A percentile compares a stretch with the other conserved stretches of the same genome.
Evolutionary conservation across 441 rosid genomes (phyloP).

Genomic region (Erysimum cheiri): DNA sequence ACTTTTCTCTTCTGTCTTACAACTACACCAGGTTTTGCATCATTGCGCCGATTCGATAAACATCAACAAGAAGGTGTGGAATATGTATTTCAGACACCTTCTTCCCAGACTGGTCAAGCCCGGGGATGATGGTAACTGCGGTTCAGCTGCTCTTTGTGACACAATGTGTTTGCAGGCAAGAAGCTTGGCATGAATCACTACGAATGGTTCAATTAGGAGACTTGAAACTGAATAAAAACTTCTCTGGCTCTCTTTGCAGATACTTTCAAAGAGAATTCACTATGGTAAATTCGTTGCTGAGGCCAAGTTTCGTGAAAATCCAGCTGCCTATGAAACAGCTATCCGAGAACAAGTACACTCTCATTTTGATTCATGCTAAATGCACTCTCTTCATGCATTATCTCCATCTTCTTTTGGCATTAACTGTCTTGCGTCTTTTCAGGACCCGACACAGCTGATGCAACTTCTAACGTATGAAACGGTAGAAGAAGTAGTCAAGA

Average conservation of each 20-base stretch:
- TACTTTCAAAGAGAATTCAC: constrained; percentile 88
- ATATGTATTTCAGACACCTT: constrained; percentile 79
- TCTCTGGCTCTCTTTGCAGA: constrained; percentile 51
- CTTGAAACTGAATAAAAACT: not conserved
- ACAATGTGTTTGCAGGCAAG: constrained; percentile 86
- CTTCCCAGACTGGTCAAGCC: constrained; percentile 75
- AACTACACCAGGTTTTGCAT: constrained; percentile 70
- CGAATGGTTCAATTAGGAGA: not conserved
- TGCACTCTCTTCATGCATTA: not conserved
- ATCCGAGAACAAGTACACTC: constrained; percentile 67
- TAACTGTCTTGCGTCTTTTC: constrained; percentile 34
- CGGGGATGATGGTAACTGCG: constrained; percentile 89
- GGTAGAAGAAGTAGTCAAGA: constrained; percentile 73
- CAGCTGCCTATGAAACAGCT: constrained; percentile 63
- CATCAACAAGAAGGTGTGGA: constrained; percentile 79
- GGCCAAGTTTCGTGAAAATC: constrained; percentile 75
- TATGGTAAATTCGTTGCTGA: constrained; percentile 90
- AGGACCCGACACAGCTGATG: constrained; percentile 72
- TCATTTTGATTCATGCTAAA: constrained; percentile 6
- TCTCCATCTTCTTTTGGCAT: constrained; percentile 6
- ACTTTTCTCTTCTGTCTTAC: constrained; percentile 11
- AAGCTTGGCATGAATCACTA: constrained; percentile 26
- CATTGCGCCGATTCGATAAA: constrained; percentile 71
- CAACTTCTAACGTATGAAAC: constrained; percentile 64
- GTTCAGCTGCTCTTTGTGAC: constrained; percentile 89